Evolutionary conservation across 1,284 basidiomycete genomes (phyloP).

Genomic region (Puccinia horiana): DNA sequence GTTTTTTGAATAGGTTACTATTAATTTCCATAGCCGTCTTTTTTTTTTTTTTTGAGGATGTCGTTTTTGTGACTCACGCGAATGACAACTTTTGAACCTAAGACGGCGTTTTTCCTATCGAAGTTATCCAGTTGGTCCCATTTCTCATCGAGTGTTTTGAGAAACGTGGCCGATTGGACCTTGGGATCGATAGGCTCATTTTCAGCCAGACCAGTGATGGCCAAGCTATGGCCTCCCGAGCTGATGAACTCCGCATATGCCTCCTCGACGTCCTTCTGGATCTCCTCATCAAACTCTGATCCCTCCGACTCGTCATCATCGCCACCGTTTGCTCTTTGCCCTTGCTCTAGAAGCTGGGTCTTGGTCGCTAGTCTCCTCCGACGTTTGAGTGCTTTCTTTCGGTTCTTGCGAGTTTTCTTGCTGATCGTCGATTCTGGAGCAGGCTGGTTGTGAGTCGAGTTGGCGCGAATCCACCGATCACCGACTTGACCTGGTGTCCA

Average conservation of each 20-base stretch:
- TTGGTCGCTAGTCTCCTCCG: slow-evolving; percentile 8
- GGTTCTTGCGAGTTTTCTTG: slow-evolving; percentile 34
- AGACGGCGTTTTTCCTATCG: background rate
- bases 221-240: slow-evolving; percentile 18
- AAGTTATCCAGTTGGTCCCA: slow-evolving; percentile 29
- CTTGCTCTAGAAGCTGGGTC: background rate
- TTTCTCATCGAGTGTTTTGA: background rate
- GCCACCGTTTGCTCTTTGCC: too few species aligned
- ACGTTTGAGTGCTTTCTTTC: slow-evolving; percentile 30
- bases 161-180: background rate
- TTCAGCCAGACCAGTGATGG: background rate
- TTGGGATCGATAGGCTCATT: background rate
- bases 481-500: slow-evolving; percentile 37
- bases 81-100: slow-evolving; percentile 22
- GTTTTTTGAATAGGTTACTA: background rate
- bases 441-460: background rate
- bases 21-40: too few species aligned
- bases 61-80: slow-evolving; percentile 23
- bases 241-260: slow-evolving; percentile 40
- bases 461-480: background rate
- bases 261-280: slow-evolving; percentile 15
- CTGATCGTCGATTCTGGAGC: background rate
- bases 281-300: slow-evolving; percentile 9
- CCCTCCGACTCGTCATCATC: background rate
- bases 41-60: too few species aligned